Base-by-base conservation (phyloP, 805 yeast genomes). In the Candida namnaoensis region DNA sequence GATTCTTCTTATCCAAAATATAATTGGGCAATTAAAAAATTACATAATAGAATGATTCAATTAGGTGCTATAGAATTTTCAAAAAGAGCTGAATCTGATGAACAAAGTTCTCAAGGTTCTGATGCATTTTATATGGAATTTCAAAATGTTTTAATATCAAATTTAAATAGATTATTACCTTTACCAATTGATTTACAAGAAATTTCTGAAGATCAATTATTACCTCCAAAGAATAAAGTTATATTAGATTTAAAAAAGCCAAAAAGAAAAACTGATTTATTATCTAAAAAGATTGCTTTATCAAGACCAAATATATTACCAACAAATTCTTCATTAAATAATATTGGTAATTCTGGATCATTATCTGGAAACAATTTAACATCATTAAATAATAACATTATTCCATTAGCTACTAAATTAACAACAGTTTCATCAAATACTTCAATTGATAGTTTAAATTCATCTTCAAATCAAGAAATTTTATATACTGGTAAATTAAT, bases 1-100 rank as follows among this genome's bases (percentile, higher is more conserved):
- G 98, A 93, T 59, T 82, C 95, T 1, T 82, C 95, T 1, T 93
- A 93, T 57, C 86, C 95, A 5, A 76, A 82, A 48, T 93, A 78
- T 63, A 91, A 93, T 61, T 80, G 80, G 69, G 96, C 96, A n/a
- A 76, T 83, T 33, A 74, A 81, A 46, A 90, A 91, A 54, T 61
- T 93, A 14, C 95, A 91, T 57, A 72, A 78, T 23, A 69, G 99
- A 44, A 54, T 91, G 30, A 52, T 64, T 3, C 97, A 91, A 60
- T 66, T 93, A 13, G 98, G 99, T 1, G 95, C 91, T 2, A 45
- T 47, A 0, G 93, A 83, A 52, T 60, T 88, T 6, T 70, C 82
- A 39, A 71, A 74, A 5, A 65, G 97, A 40, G 85, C 88, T 32
- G 99, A 93, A 52, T 87, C 93, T 23, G 97, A 93, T 61, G 98